These are phyloP conservation scores for Scutellaria barbata DNA, from an alignment of 257 asterid genomes.

Conservation along the genomic window DNA sequence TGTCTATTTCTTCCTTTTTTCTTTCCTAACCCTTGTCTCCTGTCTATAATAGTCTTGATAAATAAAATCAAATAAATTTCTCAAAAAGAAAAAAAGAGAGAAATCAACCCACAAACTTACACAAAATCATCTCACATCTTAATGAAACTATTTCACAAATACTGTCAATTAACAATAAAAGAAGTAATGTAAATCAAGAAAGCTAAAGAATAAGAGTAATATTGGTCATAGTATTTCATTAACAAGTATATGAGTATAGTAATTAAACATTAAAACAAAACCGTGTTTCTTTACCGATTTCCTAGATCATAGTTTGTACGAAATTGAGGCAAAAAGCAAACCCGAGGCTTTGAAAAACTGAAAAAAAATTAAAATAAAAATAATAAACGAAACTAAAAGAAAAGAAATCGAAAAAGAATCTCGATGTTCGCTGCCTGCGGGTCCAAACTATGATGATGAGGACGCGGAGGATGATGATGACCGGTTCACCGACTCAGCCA, in stretches of 20 bases:
- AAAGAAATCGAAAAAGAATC: conserved; percentile 41
- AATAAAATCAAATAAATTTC: no score
- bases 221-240: no score
- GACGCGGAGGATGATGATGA: conserved; percentile 48
- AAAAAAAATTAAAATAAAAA: not conserved
- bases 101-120: no score
- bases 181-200: no score
- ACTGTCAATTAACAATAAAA: no score
- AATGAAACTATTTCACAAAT: no score
- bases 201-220: no score
- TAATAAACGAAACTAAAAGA: not conserved
- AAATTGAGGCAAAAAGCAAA: conserved; percentile 43
- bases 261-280: conserved; percentile 18
- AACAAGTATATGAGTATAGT: not conserved
- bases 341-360: conserved; percentile 57
- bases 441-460: conserved; percentile 34
- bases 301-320: conserved; percentile 45
- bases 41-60: no score
- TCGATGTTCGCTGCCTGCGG: conserved; percentile 52
- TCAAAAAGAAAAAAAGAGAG: no score
- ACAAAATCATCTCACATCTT: no score
- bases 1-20: no score
- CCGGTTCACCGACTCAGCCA: conserved; percentile 86
- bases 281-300: conserved; percentile 36
- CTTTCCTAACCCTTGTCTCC: no score